Evolutionary conservation across 2,329 filamentous ascomycete genomes (phyloP), one percentile per base, ranked within the genome.

Genomic region (Pseudopithomyces chartarum): DNA sequence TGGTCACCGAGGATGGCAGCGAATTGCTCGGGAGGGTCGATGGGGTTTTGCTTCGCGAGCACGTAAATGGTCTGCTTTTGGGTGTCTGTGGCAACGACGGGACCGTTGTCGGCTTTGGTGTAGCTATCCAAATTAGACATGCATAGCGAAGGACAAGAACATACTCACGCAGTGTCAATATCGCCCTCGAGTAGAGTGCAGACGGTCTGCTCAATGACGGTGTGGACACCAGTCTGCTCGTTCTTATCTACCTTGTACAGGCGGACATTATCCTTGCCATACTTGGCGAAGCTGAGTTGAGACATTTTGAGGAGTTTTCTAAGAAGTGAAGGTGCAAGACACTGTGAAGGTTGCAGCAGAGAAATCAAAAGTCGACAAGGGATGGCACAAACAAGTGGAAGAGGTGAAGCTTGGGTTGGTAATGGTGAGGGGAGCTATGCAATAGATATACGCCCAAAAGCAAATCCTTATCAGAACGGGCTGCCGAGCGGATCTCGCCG

Each of bases 221-320:
- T 90, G 78, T 99, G 94, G 20, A 87, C 82, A 55, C 90, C 90
- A 17, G 90, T 89, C 69, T 87, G 82, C 73, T 87, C 82, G 76
- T 98, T 87, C 69, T 87, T 87, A 72, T 96, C 84, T 71, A 97
- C 92, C 80, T 99, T 99, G 87, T 90, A 96, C 70, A 99, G 87
- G 72, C 95, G 93, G 84, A 99, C 90, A 81, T 99, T 98, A 86
- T 98, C 95, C 87, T 99, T 94, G 81, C 90, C 90, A 76, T 93
- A 94, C 74, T 88, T 87, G 68, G 90, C 90, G 69, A 80, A 79
- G 65, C 73, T 77, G 62, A 83, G 79, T 57, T 79, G 70, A 64
- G 80, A 73, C 79, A 82, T 81, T 57, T 58, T 73, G 66, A 52
- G 26, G 42, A 46, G 42, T 33, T 45, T 23, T 11, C 22, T 20